Conservation (phyloP, 2,329 filamentous ascomycete species). For the Curvularia spicifera region DNA sequence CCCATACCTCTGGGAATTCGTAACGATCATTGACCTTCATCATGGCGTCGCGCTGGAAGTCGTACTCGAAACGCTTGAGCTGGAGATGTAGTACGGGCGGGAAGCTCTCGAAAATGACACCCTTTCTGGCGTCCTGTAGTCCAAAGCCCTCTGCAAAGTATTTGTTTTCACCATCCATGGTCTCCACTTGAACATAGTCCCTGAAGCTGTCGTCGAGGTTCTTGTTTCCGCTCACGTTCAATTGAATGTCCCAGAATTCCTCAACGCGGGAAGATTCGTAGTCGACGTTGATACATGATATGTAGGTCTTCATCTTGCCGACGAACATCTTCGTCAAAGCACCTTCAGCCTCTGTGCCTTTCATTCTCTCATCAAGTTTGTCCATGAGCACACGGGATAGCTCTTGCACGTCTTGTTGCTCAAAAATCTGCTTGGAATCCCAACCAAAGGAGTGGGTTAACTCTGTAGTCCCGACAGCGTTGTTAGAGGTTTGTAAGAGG, state of each 20-base stretch:
- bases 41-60: slow-evolving; percentile 94
- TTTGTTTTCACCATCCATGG: slow-evolving; percentile 97
- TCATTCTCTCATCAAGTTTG: slow-evolving; percentile 96
- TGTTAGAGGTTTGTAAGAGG: slow-evolving; percentile 83
- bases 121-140: slow-evolving; percentile 95
- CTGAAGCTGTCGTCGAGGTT: slow-evolving; percentile 92
- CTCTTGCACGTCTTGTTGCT: slow-evolving; percentile 98
- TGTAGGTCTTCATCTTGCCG: slow-evolving; percentile 98
- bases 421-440: slow-evolving; percentile 97
- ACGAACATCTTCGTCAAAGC: slow-evolving; percentile 90
- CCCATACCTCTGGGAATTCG: slow-evolving; percentile 84
- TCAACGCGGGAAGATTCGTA: slow-evolving; percentile 96
- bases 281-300: slow-evolving; percentile 97
- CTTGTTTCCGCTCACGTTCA: slow-evolving; percentile 94
- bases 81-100: slow-evolving; percentile 94
- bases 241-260: slow-evolving; percentile 98
- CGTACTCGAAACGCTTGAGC: slow-evolving; percentile 97
- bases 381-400: slow-evolving; percentile 97
- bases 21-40: slow-evolving; percentile 98
- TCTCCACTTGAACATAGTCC: slow-evolving; percentile 96
- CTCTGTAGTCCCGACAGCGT: slow-evolving; percentile 87
- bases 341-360: slow-evolving; percentile 89
- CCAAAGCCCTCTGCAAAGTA: slow-evolving; percentile 93
- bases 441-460: slow-evolving; percentile 96
- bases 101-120: slow-evolving; percentile 95